Base-by-base conservation (phyloP, 495 filamentous ascomycete genomes). In the Monascus purpureus region DNA sequence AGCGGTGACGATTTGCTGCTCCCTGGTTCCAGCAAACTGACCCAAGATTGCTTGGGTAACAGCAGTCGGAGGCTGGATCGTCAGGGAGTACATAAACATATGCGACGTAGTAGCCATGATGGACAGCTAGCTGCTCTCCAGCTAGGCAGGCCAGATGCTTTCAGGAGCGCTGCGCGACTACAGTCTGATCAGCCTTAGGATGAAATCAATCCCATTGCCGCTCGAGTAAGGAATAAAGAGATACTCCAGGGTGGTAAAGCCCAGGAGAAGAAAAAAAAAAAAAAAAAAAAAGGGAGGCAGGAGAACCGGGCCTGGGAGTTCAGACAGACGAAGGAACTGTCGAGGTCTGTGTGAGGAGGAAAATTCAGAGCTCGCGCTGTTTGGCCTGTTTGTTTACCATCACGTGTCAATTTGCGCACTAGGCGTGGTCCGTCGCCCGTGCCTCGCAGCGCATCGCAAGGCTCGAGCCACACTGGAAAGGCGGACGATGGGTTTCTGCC, bases 21-120 rank as follows among this genome's bases (percentile, higher is more conserved):
- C 85, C 54, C 85, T 90, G 33, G 80, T 90, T 25, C 90, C 87
- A 33, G 85, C 75, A 56, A 95, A 95, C 47, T 95, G 83, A 39
- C 90, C 90, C 11, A 93, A 67, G 32, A 95, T 79, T 32, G 87
- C 85, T 61, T 93, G 81, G 11, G 77, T 85, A 41, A 93, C 69
- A 22, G 85, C 78, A 30, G 86, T 82, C 16, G 92, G 82, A 35
- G 83, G 78, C 55, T 93, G 81, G 46, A 99, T 76, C 13, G 92
- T 95, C 53, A 96, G 64, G 29, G 82, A 86, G 65, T 96, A 96
- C 68, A 96, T 77, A 53, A 93, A 93, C 85, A 94, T 92, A 48
- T 82, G 84, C 43, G 86, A 93, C 26, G 86, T 93, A 38, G 84
- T 88, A 53, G 90, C 86, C 90, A 99, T 99, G 59, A 43, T 81